These are phyloP conservation scores for Chlamydomonas schloesseri DNA, from an alignment of 139 green algal genomes.

Conservation along the genomic window DNA sequence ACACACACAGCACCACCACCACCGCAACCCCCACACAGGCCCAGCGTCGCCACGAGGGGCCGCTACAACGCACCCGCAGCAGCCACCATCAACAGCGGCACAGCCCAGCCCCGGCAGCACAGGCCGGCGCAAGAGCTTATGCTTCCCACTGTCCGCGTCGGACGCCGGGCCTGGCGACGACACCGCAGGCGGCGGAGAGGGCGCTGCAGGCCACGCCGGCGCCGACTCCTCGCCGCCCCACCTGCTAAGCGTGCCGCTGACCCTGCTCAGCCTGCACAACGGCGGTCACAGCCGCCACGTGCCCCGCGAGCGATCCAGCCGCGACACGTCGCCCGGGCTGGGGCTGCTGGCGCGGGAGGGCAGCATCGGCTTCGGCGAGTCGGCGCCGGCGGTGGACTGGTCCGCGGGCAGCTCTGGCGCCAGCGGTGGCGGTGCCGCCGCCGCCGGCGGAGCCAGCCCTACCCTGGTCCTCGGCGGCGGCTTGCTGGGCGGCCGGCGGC, in stretches of 20 bases:
- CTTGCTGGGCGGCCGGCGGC: too few species aligned
- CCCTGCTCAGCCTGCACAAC: constrained; percentile 26
- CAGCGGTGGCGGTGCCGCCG: too few species aligned
- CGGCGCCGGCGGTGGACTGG: neutral
- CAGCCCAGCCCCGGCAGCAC: too few species aligned
- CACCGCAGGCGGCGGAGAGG: neutral
- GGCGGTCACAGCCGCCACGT: neutral
- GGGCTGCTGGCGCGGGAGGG: neutral
- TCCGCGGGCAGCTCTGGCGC: too few species aligned
- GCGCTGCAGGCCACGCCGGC: neutral
- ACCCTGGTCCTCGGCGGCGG: too few species aligned
- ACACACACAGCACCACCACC: too few species aligned
- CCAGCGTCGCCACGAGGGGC: neutral
- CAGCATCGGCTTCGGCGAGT: neutral
- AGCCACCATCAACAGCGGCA: too few species aligned
- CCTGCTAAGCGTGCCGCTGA: constrained; percentile 11
- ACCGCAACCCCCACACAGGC: too few species aligned
- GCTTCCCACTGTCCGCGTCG: neutral
- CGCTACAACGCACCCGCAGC: neutral
- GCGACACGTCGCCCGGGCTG: neutral
- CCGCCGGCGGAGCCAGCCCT: too few species aligned
- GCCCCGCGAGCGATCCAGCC: neutral
- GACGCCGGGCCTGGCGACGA: too few species aligned
- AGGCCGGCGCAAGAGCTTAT: neutral
- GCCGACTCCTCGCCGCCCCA: neutral